phyloP scores from a whole-genome alignment of 306 rosid species.

The Lathyrus sativus region DNA sequence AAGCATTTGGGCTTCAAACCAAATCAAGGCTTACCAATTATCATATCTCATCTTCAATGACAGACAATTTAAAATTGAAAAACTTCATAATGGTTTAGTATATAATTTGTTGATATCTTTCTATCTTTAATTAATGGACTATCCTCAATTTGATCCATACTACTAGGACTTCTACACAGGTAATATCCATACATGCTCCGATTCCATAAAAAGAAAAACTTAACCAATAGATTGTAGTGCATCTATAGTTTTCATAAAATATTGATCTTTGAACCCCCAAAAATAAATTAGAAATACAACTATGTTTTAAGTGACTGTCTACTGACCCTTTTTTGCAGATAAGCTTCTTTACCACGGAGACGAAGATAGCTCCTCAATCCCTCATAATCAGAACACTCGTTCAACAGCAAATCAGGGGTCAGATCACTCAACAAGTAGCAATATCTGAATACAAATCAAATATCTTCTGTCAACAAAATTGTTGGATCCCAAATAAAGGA shows the following conservation, averaged over 20 bases:
- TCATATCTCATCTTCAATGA: background rate
- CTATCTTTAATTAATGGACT: background rate
- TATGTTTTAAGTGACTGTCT: conserved; percentile 39
- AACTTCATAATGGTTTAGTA: conserved; percentile 10
- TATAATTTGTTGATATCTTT: background rate
- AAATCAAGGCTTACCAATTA: background rate
- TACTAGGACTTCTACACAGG: background rate
- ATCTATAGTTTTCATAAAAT: background rate
- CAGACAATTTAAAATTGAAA: background rate
- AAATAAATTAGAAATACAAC: background rate
- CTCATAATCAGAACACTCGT: conserved; percentile 63
- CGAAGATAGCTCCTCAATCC: conserved; percentile 72
- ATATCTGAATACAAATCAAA: conserved; percentile 59
- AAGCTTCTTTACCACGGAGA: conserved; percentile 81
- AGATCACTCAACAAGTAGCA: conserved; percentile 89
- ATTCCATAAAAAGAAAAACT: background rate
- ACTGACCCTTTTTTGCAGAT: conserved; percentile 81
- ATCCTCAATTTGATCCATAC: conserved; percentile 11
- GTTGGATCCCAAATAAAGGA: conserved; percentile 30
- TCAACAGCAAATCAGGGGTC: conserved; percentile 74
- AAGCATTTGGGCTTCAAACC: background rate
- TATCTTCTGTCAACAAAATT: conserved; percentile 27
- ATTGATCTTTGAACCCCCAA: background rate
- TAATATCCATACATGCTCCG: background rate
- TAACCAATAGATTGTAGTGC: background rate